Conservation (phyloP, 441 rosid species). For the Populus tomentosa region DNA sequence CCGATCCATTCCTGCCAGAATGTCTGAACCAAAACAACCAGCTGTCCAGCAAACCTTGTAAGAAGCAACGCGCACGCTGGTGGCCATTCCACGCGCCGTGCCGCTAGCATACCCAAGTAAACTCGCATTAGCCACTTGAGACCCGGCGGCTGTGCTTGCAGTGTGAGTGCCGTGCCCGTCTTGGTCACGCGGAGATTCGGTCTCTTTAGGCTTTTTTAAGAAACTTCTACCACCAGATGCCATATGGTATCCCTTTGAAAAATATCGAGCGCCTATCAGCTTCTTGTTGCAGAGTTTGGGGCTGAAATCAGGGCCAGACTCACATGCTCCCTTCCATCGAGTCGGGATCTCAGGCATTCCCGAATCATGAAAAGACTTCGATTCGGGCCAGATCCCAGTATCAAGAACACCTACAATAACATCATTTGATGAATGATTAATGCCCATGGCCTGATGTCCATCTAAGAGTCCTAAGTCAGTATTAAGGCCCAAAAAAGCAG, state of each 20-base stretch:
- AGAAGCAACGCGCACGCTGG: conserved; percentile 58
- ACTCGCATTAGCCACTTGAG: conserved; percentile 66
- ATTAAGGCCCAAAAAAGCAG: conserved; percentile 65
- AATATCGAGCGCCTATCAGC: conserved; percentile 71
- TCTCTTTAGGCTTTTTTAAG: conserved; percentile 35
- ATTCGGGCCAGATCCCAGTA: conserved; percentile 91
- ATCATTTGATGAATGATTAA: conserved; percentile 38
- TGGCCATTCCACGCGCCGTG: conserved; percentile 80
- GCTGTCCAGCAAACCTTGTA: conserved; percentile 84
- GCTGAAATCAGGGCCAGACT: conserved; percentile 59
- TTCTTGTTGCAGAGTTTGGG: conserved; percentile 68
- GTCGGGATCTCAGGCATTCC: conserved; percentile 62
- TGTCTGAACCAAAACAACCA: conserved; percentile 80
- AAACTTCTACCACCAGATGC: conserved; percentile 42
- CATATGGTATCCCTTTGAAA: conserved; percentile 72
- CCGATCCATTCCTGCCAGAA: conserved; percentile 78
- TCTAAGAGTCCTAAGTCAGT: conserved; percentile 41
- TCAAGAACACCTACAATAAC: conserved; percentile 77
- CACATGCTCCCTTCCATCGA: conserved; percentile 73
- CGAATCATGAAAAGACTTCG: conserved; percentile 55
- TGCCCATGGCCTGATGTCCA: conserved; percentile 35
- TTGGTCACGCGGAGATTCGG: conserved; percentile 65
- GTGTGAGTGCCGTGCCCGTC: conserved; percentile 94
- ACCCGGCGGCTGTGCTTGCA: conserved; percentile 73
- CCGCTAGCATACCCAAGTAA: conserved; percentile 74